Evolutionary conservation across 805 yeast species (phyloP).

Genomic region (Priceomyces carsonii): DNA sequence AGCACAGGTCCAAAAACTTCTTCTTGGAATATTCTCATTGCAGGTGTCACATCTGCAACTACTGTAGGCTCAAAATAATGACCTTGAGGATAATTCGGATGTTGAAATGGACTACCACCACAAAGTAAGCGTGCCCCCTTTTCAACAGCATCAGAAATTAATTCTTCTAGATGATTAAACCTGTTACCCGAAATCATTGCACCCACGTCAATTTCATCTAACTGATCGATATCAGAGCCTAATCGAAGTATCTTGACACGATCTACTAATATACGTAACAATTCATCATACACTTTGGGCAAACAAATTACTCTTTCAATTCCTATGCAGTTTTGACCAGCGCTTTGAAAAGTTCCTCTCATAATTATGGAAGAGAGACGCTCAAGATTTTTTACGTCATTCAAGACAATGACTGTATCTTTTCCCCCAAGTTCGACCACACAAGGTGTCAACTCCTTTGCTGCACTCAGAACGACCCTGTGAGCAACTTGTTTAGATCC

Average conservation of each 20-base stretch:
- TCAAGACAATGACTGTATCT: conserved; percentile 86
- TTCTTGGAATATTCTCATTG: conserved; percentile 77
- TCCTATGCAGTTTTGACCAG: conserved; percentile 98
- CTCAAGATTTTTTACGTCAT: conserved; percentile 61
- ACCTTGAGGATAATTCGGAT: conserved; percentile 95
- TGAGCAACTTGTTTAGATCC: conserved; percentile 97
- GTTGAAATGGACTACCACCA: conserved; percentile 81
- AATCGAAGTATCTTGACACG: conserved; percentile 66
- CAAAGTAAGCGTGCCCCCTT: conserved; percentile 77
- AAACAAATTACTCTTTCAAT: conserved; percentile 90
- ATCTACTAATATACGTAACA: conserved; percentile 56
- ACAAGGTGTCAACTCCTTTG: conserved; percentile 86
- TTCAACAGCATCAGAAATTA: conserved; percentile 70
- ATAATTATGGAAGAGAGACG: conserved; percentile 71
- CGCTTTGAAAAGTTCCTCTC: conserved; percentile 96
- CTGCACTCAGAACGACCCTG: conserved; percentile 78
- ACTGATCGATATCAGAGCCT: conserved; percentile 91
- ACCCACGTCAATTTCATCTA: conserved; percentile 92
- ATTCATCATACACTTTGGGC: conserved; percentile 61
- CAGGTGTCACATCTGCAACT: conserved; percentile 72
- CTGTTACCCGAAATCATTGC: conserved; percentile 85
- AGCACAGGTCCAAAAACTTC: conserved; percentile 96
- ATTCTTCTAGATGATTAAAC: conserved; percentile 63
- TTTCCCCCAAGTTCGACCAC: conserved; percentile 97
- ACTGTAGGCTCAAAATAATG: conserved; percentile 92